Evolutionary conservation across 2,329 filamentous ascomycete genomes (phyloP), one percentile per base, ranked within the genome.

Genomic region (Pseudopithomyces maydicus): DNA sequence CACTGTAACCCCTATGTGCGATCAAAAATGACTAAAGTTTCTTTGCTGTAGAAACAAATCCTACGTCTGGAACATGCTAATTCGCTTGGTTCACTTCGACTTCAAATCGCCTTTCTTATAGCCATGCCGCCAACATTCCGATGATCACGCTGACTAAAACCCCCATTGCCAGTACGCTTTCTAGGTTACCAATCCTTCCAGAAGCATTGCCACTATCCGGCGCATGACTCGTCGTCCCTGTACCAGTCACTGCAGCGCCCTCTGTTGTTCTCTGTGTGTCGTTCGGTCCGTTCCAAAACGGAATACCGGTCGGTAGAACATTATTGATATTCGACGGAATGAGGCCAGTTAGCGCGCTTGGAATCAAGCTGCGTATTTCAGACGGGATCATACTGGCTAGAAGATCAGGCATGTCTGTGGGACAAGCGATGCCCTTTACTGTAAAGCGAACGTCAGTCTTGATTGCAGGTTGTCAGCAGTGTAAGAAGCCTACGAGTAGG

Each of bases 61-160:
- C n/a, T n/a, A n/a, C n/a, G n/a, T n/a, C n/a, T n/a, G n/a, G n/a
- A n/a, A n/a, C n/a, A n/a, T n/a, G n/a, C n/a, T n/a, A n/a, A n/a
- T n/a, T n/a, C n/a, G n/a, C n/a, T n/a, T n/a, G n/a, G n/a, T n/a
- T n/a, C n/a, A 14, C 41, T 15, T 43, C 19, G 11, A 43, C 15
- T n/a, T 17, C 41, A 51, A 66, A 7, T 70, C 50, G 51, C 32
- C 44, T 32, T 23, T 38, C 14, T 33, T 32, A 64, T 45, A 55
- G 26, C 41, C 50, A 52, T 17, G 57, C 59, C 23, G 59, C 55
- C 20, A 62, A 23, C 39, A 50, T 57, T 7, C 47, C 59, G 38
- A 60, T 46, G 15, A 23, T 39, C 17, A 62, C 51, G 51, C 55
- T 55, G 19, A 62, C 35, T 29, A 56, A 19, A 39, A 61, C 45